A percentile compares a stretch with the other conserved stretches of the same genome.
These are phyloP conservation scores for Periconia sp. DNA, from an alignment of 2,329 filamentous ascomycete genomes.

Conservation along the genomic window DNA sequence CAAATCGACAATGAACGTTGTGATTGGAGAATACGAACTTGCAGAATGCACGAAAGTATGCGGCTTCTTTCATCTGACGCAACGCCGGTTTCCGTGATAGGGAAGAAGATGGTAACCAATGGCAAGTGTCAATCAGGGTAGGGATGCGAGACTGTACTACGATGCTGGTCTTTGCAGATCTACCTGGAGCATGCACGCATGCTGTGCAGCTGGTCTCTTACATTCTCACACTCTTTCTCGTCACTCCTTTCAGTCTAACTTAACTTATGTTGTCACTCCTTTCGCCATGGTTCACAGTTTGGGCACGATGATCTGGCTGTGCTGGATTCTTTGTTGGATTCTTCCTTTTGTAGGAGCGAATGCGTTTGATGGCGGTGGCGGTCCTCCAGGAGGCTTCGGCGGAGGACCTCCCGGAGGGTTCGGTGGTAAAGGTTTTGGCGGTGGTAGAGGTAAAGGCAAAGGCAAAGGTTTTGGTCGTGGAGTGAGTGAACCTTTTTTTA, in stretches of 20 bases:
- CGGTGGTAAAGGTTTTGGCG: slow-evolving; percentile 2
- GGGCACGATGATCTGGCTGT: slow-evolving; percentile 20
- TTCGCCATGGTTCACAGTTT: slow-evolving; percentile 15
- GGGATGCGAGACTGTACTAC: slow-evolving; percentile 12
- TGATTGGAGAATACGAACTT: background rate
- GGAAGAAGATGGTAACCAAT: slow-evolving; percentile 6
- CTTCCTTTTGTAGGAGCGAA: slow-evolving; percentile 12
- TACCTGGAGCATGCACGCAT: slow-evolving; percentile 7
- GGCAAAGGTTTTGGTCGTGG: background rate
- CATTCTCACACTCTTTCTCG: slow-evolving; percentile 8
- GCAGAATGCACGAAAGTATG: slow-evolving; percentile 13
- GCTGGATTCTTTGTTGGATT: slow-evolving; percentile 22
- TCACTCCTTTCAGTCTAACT: slow-evolving; percentile 7
- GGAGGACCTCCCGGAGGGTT: background rate
- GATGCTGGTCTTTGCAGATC: slow-evolving; percentile 3
- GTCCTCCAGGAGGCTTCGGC: background rate
- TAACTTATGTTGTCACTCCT: slow-evolving; percentile 8
- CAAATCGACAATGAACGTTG: background rate
- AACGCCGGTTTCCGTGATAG: slow-evolving; percentile 9
- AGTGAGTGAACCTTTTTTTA: no score
- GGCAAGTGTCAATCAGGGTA: background rate
- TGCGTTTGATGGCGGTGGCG: slow-evolving; percentile 6
- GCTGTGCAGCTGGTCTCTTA: slow-evolving; percentile 7
- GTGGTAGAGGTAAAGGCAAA: background rate
- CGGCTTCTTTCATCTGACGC: slow-evolving; percentile 16